Conservation (phyloP, 805 yeast species). For the Maudiozyma serrabonitensis region DNA sequence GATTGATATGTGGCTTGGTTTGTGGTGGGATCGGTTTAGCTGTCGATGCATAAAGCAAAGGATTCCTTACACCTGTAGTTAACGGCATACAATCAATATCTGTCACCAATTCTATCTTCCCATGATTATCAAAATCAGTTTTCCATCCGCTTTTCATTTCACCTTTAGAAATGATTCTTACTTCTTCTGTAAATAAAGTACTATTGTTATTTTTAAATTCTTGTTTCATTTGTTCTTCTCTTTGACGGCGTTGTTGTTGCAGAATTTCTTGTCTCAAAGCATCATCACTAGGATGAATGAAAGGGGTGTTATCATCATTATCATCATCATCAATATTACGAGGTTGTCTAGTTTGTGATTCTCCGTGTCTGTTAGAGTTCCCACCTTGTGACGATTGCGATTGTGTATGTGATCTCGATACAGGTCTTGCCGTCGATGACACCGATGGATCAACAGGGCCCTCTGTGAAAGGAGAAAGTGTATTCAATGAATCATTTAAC, state of each 20-base stretch:
- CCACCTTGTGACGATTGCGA: not conserved
- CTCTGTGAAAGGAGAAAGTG: conserved; percentile 1
- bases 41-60: conserved; percentile 37
- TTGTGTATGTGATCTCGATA: not conserved
- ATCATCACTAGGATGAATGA: conserved; percentile 30
- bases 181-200: conserved; percentile 60
- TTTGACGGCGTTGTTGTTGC: conserved; percentile 25
- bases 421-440: conserved; percentile 1
- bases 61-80: conserved; percentile 43
- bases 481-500: not conserved
- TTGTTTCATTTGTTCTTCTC: conserved; percentile 25
- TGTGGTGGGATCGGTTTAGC: conserved; percentile 19
- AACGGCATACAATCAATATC: conserved; percentile 54
- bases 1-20: conserved; percentile 33
- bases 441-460: conserved; percentile 3
- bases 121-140: conserved; percentile 71
- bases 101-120: conserved; percentile 70
- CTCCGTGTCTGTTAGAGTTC: no score
- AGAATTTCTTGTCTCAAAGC: conserved; percentile 28
- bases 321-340: conserved; percentile 25
- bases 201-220: conserved; percentile 30
- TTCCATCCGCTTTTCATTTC: conserved; percentile 92
- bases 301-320: conserved; percentile 17
- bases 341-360: not conserved
- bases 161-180: conserved; percentile 63